Evolutionary conservation across 768 basidiomycete species (phyloP), one percentile per base, ranked within the genome.

Genomic region (Dacryopinax primogenitus): DNA sequence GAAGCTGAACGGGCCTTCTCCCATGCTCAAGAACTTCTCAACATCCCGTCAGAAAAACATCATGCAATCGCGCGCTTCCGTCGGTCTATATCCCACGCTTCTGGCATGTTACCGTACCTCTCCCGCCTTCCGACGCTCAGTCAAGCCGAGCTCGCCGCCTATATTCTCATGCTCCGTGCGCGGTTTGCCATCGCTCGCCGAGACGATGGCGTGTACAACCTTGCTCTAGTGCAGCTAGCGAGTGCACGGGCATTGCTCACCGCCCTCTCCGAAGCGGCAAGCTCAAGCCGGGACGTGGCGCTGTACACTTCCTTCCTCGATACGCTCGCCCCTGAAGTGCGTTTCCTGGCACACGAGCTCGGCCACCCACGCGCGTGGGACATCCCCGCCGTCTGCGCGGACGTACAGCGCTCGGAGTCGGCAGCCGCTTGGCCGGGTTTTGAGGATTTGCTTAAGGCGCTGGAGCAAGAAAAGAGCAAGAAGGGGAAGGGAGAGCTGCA

Each of bases 1-100:
- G 92, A 96, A 73, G 84, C 92, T 9, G 95, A 98, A 73, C 85
- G 95, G 45, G 90, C 92, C 33, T 92, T 92, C 86, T 85, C 90
- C 0, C 85, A 92, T 74, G 86, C 92, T 3, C 90, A 94, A 73
- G 89, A 90, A 63, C 83, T 94, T 45, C 73, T 78, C 23, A 72
- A 79, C 1, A 76, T 81, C 58, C 77, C 85, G 21, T 80, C 82
- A 63, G 77, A 78, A 21, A 83, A 83, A 70, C 74, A 80, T 51
- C 77, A 77, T 23, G 84, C 87, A n/a, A 84, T 87, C 3, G 84
- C 86, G 35, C 84, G 90, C 34, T 88, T 91, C 77, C 82, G 90
- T 33, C 85, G 90, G 62, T 83, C 90, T 0, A 82, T 90, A 1
- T 77, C 0, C 84, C 88, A 70, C 80, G 92, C 23, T 82, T 86